Evolutionary conservation across 192 early-diverging fungal species (phyloP).

Genomic region (Jimgerdemannia lactiflua): DNA sequence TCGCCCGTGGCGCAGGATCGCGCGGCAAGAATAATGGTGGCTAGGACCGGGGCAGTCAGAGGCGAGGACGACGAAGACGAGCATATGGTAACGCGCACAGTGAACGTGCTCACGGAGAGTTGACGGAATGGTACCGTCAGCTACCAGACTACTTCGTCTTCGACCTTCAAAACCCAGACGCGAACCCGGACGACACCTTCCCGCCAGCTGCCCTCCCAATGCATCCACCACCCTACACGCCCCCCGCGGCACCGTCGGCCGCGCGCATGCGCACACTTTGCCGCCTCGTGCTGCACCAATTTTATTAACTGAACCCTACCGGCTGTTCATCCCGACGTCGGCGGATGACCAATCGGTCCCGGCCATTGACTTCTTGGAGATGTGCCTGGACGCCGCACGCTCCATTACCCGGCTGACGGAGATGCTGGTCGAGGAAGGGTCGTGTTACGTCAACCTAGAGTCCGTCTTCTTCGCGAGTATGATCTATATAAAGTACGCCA

Average conservation of each 20-base stretch:
- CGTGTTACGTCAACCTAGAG: neutral
- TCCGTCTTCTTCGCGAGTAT: neutral
- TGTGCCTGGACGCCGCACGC: neutral
- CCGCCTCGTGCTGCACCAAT: neutral
- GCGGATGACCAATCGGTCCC: slow-evolving; percentile 2
- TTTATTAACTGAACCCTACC: slow-evolving; percentile 2
- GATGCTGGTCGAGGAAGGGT: neutral
- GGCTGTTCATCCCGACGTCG: neutral
- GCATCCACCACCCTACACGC: neutral
- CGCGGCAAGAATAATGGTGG: no score
- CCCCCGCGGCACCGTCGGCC: neutral
- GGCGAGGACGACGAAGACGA: neutral
- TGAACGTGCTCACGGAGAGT: no score
- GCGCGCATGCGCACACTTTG: neutral
- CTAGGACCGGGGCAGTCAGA: no score
- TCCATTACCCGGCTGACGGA: neutral
- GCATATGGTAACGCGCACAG: no score
- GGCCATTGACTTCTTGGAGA: neutral
- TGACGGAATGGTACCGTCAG: neutral
- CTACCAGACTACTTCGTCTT: slow-evolving; percentile 3
- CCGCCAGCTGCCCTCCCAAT: neutral
- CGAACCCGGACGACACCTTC: neutral
- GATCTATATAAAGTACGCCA: neutral
- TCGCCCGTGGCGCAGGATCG: neutral
- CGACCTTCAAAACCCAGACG: neutral